These are phyloP conservation scores for Lasiosphaeriaceae sp. DNA, from an alignment of 495 filamentous ascomycete genomes.

Conservation along the genomic window DNA sequence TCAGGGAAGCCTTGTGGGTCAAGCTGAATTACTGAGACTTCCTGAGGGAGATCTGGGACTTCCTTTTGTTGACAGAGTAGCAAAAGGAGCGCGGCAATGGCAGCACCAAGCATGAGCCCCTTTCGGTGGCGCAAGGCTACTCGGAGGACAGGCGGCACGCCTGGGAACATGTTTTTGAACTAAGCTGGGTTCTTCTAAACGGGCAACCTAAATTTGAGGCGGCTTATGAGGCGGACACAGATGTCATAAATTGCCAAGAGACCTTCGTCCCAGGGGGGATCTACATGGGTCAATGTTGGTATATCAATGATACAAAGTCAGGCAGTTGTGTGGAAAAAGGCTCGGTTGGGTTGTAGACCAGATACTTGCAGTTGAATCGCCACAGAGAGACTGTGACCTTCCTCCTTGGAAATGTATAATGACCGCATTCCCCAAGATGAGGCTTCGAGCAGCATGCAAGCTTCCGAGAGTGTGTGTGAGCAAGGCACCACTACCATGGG, in stretches of 20 bases:
- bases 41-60: not conserved
- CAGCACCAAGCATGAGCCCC: not conserved
- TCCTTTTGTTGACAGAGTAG: not conserved
- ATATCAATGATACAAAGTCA: not conserved
- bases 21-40: not conserved
- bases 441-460: not conserved
- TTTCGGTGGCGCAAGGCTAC: slow-evolving; percentile 6
- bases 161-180: slow-evolving; percentile 5
- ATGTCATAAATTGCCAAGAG: not conserved
- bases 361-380: not conserved
- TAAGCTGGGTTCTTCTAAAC: not conserved
- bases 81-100: not conserved
- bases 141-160: not conserved
- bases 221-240: not conserved
- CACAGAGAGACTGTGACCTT: not conserved
- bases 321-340: too few species aligned
- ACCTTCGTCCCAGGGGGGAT: not conserved
- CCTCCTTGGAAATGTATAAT: not conserved
- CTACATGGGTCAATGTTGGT: not conserved
- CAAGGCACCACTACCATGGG: not conserved
- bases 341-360: not conserved
- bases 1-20: slow-evolving; percentile 1
- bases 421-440: not conserved
- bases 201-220: not conserved
- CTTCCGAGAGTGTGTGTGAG: not conserved